Conservation (phyloP, 2,329 filamentous ascomycete genomes). For the Diaporthe ilicicola region DNA sequence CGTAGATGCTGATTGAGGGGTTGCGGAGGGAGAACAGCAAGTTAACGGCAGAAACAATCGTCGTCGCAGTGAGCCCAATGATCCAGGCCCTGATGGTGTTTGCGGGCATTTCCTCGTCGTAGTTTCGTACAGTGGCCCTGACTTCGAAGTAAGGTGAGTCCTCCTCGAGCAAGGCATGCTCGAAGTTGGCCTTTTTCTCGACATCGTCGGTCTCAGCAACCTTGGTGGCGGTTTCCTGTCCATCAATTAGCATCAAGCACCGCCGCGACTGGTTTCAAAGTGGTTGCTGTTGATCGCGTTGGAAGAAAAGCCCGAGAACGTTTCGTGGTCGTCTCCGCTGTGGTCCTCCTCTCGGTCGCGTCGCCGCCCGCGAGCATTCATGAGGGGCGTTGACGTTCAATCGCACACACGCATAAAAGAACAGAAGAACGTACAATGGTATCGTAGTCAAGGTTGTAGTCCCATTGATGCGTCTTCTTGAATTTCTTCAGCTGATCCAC, state of each 20-base stretch:
- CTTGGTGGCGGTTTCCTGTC: conserved; percentile 21
- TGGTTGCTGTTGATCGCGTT: background rate
- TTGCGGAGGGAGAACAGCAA: conserved; percentile 67
- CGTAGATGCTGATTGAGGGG: conserved; percentile 61
- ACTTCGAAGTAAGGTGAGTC: conserved; percentile 67
- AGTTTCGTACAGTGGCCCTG: conserved; percentile 63
- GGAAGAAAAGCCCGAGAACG: background rate
- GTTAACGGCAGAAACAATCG: conserved; percentile 60
- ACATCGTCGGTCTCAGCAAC: conserved; percentile 30
- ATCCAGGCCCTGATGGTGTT: conserved; percentile 64
- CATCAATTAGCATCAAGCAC: background rate
- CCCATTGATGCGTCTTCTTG: conserved; percentile 31
- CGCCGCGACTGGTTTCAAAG: background rate
- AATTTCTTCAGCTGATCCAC: conserved; percentile 31
- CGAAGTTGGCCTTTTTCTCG: conserved; percentile 58
- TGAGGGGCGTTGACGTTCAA: background rate
- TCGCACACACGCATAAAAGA: background rate
- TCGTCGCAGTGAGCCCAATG: conserved; percentile 61
- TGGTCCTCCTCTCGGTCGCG: background rate
- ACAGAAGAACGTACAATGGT: conserved; percentile 20
- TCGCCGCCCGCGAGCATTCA: background rate
- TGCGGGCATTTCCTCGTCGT: conserved; percentile 59
- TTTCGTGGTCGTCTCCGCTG: background rate
- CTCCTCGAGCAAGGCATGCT: conserved; percentile 61
- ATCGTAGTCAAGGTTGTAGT: conserved; percentile 30